Base-by-base conservation (phyloP, 2,329 filamentous ascomycete genomes). In the Colletotrichum kahawae region DNA sequence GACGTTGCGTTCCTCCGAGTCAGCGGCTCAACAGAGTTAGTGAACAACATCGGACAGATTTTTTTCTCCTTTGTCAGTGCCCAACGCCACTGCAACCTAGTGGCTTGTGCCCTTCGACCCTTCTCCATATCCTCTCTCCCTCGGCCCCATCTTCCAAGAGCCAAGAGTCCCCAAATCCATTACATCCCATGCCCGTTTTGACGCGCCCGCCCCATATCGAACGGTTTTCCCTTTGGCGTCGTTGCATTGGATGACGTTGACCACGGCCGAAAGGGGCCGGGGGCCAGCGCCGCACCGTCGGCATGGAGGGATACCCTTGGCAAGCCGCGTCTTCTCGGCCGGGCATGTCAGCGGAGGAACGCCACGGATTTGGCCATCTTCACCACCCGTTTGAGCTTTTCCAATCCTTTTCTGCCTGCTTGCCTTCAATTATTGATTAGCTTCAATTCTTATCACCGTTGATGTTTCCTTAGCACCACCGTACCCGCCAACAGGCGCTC, bases 181-280 rank as follows among this genome's bases (percentile, higher is more conserved):
- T 24, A 24, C 29, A 43, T 36, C n/a, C n/a, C 62, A 38, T 71
- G 31, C 43, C 31, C n/a, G 13, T 38, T 54, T 60, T 51, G 67
- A 59, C 51, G 33, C 71, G 33, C 56, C 43, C 29, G 43, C 14
- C 36, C 68, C 68, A 63, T 57, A 43, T 63, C 68, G 38, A 54
- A 67, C 24, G 38, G 38, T 59, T 64, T 27, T 67, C 59, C 21
- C 34, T 59, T 60, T 63, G 68, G 63, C 43, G 62, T 56, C 62
- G 43, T 67, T 62, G 56, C 72, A 67, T 67, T 67, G 67, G 62
- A 67, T 67, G 72, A 63, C 68, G 68, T 70, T 74, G 57, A 66
- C 72, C 16, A 31, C 24, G 62, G 54, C 62, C 72, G 33, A 33
- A 29, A 27, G 24, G 51, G 59, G 56, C 34, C 66, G 34, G 59